Evolutionary conservation across 345 rosid genomes (phyloP).

Genomic region (Erodium maritimum): DNA sequence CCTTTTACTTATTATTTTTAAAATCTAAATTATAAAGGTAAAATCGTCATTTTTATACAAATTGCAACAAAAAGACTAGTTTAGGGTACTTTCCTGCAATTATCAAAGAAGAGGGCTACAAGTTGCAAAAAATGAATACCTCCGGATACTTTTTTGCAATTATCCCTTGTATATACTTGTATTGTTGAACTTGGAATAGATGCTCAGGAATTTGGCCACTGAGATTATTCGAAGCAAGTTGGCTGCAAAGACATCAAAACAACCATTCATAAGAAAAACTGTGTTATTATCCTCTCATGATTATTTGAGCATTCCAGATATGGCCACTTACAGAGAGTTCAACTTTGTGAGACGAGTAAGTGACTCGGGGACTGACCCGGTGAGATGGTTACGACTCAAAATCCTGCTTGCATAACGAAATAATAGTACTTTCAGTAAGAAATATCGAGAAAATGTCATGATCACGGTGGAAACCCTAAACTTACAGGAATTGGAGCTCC

Average conservation of each 20-base stretch:
- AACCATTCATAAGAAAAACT: background rate
- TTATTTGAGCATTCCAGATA: slow-evolving; percentile 4
- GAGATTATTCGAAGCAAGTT: slow-evolving; percentile 62
- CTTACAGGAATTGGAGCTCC: slow-evolving; percentile 91
- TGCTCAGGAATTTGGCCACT: slow-evolving; percentile 61
- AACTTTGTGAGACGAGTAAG: slow-evolving; percentile 46
- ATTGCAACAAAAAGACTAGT: no score
- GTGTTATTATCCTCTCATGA: background rate
- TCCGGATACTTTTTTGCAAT: no score
- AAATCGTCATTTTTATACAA: no score
- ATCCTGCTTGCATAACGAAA: slow-evolving; percentile 38
- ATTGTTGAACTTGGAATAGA: slow-evolving; percentile 50
- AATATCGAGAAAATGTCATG: slow-evolving; percentile 4
- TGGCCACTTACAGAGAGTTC: slow-evolving; percentile 58
- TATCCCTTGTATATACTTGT: slow-evolving; percentile 68
- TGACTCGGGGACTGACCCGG: slow-evolving; percentile 64
- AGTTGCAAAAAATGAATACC: no score
- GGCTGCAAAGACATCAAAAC: slow-evolving; percentile 35
- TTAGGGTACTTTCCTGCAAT: no score
- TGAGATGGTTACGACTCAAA: slow-evolving; percentile 74
- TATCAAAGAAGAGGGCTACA: no score
- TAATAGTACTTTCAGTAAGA: background rate
- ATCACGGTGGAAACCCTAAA: slow-evolving; percentile 7
- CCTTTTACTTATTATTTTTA: no score
- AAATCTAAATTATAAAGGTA: no score